phyloP scores from a whole-genome alignment of 495 filamentous ascomycete species.

The Penicilliopsis zonata region DNA sequence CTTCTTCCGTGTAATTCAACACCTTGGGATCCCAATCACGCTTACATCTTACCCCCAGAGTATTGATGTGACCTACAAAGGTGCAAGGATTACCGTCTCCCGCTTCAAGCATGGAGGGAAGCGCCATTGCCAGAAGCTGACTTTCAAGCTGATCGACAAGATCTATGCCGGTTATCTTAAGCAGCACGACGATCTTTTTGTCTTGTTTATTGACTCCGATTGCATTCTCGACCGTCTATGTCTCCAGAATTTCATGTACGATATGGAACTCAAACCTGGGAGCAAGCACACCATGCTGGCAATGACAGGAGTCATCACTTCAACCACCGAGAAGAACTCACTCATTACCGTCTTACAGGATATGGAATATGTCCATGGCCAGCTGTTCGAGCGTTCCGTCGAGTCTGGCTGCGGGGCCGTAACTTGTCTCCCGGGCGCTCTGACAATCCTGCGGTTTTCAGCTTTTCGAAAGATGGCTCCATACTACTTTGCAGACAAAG shows the following conservation, averaged over 20 bases:
- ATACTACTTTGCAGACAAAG: constrained; percentile 97
- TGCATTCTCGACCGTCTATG: constrained; percentile 90
- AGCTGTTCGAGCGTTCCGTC: constrained; percentile 92
- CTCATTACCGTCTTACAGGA: constrained; percentile 91
- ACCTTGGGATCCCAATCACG: constrained; percentile 71
- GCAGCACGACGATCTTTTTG: constrained; percentile 84
- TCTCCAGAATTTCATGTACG: constrained; percentile 96
- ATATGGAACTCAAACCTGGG: constrained; percentile 96
- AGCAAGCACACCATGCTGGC: constrained; percentile 90
- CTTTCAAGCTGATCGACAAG: constrained; percentile 89
- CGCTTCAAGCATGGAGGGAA: constrained; percentile 92
- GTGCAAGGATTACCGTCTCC: constrained; percentile 79
- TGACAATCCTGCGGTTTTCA: constrained; percentile 93
- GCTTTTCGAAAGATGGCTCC: constrained; percentile 96
- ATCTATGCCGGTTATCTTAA: constrained; percentile 85
- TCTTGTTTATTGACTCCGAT: constrained; percentile 97
- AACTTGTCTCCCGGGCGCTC: constrained; percentile 86
- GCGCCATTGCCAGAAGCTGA: constrained; percentile 83
- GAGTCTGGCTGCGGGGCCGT: constrained; percentile 93
- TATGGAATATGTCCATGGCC: constrained; percentile 97
- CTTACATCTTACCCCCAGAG: constrained; percentile 73
- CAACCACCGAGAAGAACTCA: constrained; percentile 79
- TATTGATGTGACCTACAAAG: constrained; percentile 79
- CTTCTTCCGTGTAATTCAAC: constrained; percentile 79
- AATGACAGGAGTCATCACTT: constrained; percentile 97